These are phyloP conservation scores for Claviceps cyperi DNA, from an alignment of 2,329 filamentous ascomycete genomes.

Conservation along the genomic window DNA sequence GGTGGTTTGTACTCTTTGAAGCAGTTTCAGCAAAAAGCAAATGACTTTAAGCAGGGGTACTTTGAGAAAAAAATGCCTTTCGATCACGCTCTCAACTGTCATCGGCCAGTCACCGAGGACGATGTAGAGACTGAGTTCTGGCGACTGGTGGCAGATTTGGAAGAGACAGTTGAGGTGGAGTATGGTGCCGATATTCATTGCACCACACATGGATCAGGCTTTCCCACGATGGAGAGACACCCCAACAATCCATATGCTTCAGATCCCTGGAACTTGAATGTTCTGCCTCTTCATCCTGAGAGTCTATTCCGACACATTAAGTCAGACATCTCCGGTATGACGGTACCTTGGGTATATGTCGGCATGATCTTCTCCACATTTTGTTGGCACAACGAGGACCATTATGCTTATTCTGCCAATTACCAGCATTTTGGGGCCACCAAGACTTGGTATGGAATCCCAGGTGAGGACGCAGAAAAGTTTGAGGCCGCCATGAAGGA, in stretches of 20 bases:
- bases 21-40: conserved; percentile 91
- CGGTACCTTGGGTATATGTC: conserved; percentile 96
- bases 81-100: conserved; percentile 69
- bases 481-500: conserved; percentile 93
- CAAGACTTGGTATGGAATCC: conserved; percentile 98
- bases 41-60: conserved; percentile 86
- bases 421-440: conserved; percentile 97
- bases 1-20: conserved; percentile 89
- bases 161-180: conserved; percentile 93
- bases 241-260: conserved; percentile 75
- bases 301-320: conserved; percentile 96
- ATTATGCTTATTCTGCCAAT: conserved; percentile 94
- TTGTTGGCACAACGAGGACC: conserved; percentile 98
- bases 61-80: conserved; percentile 84
- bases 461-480: conserved; percentile 80
- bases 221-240: conserved; percentile 84
- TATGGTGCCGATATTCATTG: conserved; percentile 98
- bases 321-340: conserved; percentile 97
- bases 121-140: conserved; percentile 96
- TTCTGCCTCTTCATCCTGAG: conserved; percentile 77
- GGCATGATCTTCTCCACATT: conserved; percentile 99
- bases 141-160: conserved; percentile 83
- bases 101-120: conserved; percentile 75
- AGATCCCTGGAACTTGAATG: conserved; percentile 92
- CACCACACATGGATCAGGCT: conserved; percentile 92